Evolutionary conservation across 768 basidiomycete species (phyloP), one percentile per base, ranked within the genome.

Genomic region (Tricholoma flavovirens): DNA sequence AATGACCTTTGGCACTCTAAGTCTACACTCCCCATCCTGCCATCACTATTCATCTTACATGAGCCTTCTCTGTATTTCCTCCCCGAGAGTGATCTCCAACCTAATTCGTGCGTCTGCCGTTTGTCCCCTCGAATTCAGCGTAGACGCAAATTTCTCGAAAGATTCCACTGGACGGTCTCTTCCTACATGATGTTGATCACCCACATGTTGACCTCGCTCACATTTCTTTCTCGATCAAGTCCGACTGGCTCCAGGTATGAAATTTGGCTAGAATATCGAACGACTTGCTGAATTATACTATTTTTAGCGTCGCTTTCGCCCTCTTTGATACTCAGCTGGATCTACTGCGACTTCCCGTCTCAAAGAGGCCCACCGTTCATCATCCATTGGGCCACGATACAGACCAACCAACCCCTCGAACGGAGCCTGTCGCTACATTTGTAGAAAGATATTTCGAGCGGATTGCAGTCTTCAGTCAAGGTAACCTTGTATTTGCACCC

Each of bases 301-400:
- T 29, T 52, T 32, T 30, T 10, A 56, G 54, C 9, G 51, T 53
- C 14, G 61, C 71, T 21, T 65, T 87, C 24, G 80, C 74, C 12
- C 65, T 88, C 14, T 88, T 88, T 60, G 87, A 88, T 63, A 81
- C 83, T 21, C 72, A 71, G 24, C 61, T 88, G n/a, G 71, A 76
- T 49, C 62, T 71, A n/a, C 60, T 84, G 49, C 75, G 70, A 56
- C 69, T 84, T 2, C 82, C 84, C 1, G 67, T 84, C 11, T 62
- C 75, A 24, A 75, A 71, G 29, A 58, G 61, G 22, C 70, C 70
- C 2, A 45, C 57, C 42, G 54, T 55, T 11, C 54, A 56, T 55
- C 56, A 45, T 51, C 42, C 22, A 14, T 45, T 49, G n/a, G 15
- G 55, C 42, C 3, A 30, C 21, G 56, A 54, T 30, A 35, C 15